Conservation (phyloP, 768 basidiomycete genomes). For the Candolleomyces efflorescens region DNA sequence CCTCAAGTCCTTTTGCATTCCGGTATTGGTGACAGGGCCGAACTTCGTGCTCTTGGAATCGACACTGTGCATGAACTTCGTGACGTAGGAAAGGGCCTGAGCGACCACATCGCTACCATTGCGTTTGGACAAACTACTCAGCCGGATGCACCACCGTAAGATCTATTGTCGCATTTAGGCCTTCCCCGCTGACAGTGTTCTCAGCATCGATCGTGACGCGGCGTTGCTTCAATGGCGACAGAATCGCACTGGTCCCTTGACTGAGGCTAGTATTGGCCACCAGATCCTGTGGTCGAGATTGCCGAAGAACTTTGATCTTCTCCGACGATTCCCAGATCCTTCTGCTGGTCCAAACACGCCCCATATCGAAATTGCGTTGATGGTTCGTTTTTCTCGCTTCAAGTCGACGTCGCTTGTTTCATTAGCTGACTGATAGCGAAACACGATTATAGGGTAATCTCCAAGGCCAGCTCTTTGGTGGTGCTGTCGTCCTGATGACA, state of each 20-base stretch:
- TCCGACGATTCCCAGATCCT: slow-evolving; percentile 4
- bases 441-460: slow-evolving; percentile 3
- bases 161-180: too few relatives aligned
- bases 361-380: slow-evolving; percentile 8
- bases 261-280: background rate
- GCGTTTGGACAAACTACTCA: background rate
- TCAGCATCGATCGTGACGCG: background rate
- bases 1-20: slow-evolving; percentile 19
- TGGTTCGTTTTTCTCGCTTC: background rate
- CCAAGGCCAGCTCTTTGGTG: slow-evolving; percentile 17
- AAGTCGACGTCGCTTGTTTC: background rate
- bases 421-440: background rate
- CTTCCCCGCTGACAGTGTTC: background rate
- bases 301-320: slow-evolving; percentile 2
- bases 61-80: slow-evolving; percentile 10
- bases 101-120: slow-evolving; percentile 7
- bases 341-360: slow-evolving; percentile 10
- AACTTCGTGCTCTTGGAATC: slow-evolving; percentile 11
- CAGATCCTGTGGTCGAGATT: slow-evolving; percentile 9
- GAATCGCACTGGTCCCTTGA: slow-evolving; percentile 8
- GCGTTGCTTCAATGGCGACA: slow-evolving; percentile 4
- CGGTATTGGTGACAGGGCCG: slow-evolving; percentile 14
- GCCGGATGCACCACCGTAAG: background rate
- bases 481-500: slow-evolving; percentile 19
- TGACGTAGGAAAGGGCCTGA: slow-evolving; percentile 16